A percentile compares a stretch with the other conserved stretches of the same genome.
These are phyloP conservation scores for Moesziomyces parantarcticus DNA, from an alignment of 1,284 basidiomycete genomes.

Conservation along the genomic window DNA sequence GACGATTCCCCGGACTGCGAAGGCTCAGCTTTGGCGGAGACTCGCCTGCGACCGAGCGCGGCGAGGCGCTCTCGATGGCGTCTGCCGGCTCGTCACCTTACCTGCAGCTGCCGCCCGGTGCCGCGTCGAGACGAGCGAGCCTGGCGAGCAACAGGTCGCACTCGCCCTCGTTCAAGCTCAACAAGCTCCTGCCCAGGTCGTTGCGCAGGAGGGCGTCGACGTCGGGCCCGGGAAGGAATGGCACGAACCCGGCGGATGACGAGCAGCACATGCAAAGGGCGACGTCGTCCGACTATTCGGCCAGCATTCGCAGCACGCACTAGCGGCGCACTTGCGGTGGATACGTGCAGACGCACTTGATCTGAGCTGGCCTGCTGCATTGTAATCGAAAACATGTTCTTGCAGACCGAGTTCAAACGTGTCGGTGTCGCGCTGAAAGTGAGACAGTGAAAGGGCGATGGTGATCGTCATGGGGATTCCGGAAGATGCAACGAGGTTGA, in stretches of 20 bases:
- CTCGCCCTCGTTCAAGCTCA: conserved; percentile 37
- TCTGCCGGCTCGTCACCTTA: conserved; percentile 19
- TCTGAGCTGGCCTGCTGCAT: too few species aligned
- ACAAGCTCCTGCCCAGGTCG: conserved; percentile 35
- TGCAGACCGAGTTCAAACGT: too few species aligned
- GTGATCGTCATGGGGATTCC: too few species aligned
- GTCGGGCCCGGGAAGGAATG: conserved; percentile 1
- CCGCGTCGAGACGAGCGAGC: conserved; percentile 9
- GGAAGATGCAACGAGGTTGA: too few species aligned
- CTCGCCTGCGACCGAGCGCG: conserved; percentile 21
- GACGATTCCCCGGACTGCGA: conserved; percentile 7
- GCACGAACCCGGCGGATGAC: not conserved
- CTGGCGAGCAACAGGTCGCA: conserved; percentile 9
- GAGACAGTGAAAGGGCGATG: too few species aligned
- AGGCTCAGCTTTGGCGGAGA: conserved; percentile 5
- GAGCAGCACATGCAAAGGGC: not conserved
- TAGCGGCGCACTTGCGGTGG: not conserved
- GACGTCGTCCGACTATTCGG: not conserved
- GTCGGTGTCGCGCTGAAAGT: too few species aligned
- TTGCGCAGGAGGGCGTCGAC: conserved; percentile 5
- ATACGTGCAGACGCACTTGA: too few species aligned
- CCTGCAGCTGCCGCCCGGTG: conserved; percentile 13
- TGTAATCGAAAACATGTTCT: too few species aligned
- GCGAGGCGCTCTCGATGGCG: conserved; percentile 1
- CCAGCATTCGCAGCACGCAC: not conserved